Evolutionary conservation across 257 asterid genomes (phyloP).

Genomic region (Nicotiana knightiana): DNA sequence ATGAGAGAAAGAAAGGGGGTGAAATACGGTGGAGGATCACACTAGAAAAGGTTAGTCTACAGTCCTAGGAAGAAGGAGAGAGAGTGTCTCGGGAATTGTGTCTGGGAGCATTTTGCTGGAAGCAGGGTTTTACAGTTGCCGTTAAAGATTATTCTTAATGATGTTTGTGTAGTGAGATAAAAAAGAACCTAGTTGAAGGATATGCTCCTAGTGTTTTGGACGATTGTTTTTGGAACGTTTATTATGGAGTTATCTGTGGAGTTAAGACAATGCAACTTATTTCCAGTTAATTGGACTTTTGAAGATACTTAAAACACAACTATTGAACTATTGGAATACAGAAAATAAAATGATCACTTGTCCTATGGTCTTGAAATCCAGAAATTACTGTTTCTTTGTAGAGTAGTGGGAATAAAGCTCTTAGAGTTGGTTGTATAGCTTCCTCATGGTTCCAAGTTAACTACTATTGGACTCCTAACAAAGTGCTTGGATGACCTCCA

Average conservation of each 20-base stretch:
- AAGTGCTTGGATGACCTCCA: conserved; percentile 24
- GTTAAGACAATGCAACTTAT: neutral
- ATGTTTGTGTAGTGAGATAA: neutral
- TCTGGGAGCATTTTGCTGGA: too few relatives aligned
- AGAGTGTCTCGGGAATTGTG: too few relatives aligned
- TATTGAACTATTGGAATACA: neutral
- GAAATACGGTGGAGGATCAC: too few relatives aligned
- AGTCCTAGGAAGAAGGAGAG: too few relatives aligned
- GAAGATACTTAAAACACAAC: neutral
- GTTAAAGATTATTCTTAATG: neutral
- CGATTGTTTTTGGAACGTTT: neutral
- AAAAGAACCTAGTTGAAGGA: neutral
- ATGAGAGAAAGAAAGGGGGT: too few relatives aligned
- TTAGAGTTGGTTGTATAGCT: neutral
- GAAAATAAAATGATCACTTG: neutral
- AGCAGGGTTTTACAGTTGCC: too few relatives aligned
- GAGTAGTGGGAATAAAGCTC: neutral
- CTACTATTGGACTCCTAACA: conserved; percentile 25
- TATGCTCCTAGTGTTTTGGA: neutral
- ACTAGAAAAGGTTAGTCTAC: too few relatives aligned
- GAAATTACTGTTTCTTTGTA: neutral
- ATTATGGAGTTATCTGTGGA: neutral
- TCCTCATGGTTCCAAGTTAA: conserved; percentile 4
- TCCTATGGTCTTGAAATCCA: neutral
- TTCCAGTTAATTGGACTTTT: neutral